Evolutionary conservation across 2,329 filamentous ascomycete genomes (phyloP).

Genomic region (Aaosphaeria pasadenensis): DNA sequence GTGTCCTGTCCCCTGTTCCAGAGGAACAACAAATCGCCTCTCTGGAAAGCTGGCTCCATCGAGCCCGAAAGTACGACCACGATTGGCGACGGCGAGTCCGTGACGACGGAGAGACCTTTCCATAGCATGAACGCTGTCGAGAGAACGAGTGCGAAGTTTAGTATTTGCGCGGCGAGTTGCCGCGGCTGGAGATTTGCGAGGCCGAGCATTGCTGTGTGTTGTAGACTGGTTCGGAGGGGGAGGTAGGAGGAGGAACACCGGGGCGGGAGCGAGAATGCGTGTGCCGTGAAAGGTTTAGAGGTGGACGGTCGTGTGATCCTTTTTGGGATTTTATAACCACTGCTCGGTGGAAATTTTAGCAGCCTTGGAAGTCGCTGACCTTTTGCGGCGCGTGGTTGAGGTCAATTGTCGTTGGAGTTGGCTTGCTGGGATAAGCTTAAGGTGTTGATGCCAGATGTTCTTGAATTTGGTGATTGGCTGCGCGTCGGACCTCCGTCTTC

Average conservation of each 20-base stretch:
- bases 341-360: not conserved
- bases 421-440: not conserved
- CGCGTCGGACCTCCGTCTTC: not conserved
- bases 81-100: constrained; percentile 65
- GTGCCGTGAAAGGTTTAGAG: not conserved
- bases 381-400: too few species aligned
- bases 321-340: not conserved
- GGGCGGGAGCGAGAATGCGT: not conserved
- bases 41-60: constrained; percentile 81
- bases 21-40: constrained; percentile 71
- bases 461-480: not conserved
- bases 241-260: constrained; percentile 1
- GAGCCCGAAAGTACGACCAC: constrained; percentile 81
- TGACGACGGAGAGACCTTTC: constrained; percentile 80
- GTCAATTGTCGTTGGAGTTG: not conserved
- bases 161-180: constrained; percentile 74
- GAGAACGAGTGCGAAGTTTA: constrained; percentile 89
- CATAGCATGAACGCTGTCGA: constrained; percentile 89
- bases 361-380: not conserved
- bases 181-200: constrained; percentile 69
- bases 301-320: not conserved
- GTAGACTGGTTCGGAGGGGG: constrained; percentile 1
- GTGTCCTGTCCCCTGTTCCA: constrained; percentile 69
- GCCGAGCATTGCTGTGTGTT: constrained; percentile 30
- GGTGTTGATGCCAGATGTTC: not conserved